Evolutionary conservation across 1,284 basidiomycete species (phyloP), one percentile per base, ranked within the genome.

Genomic region (Boletellus deceptivus): DNA sequence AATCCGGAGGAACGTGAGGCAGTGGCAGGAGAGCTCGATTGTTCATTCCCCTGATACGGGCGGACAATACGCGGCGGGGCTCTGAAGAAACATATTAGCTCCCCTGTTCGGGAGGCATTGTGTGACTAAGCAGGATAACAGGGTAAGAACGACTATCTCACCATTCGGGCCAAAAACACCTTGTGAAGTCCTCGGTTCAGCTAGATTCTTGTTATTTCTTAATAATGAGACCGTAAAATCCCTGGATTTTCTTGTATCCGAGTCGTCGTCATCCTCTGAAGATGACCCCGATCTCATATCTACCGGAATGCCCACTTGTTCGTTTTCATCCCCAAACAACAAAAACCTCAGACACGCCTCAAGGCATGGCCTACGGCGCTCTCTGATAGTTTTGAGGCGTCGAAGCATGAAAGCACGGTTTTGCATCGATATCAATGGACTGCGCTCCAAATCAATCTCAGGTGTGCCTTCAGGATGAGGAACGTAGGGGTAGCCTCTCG

Each of bases 101-200:
- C 84, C 43, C 91, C 91, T 93, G 49, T 38, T 5, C 37, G 16
- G 50, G 25, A 14, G 11, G 14, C 36, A 31, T 41, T 49, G 25
- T 27, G 43, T 58, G 22, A 44, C 24, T 14, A 5, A 13, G n/a
- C 18, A 38, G 37, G 36, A 25, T 14, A 27, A 22, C 0, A n/a
- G 1, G 13, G 4, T 5, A 4, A 25, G 35, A 41, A 27, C 25
- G 11, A 37, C 14, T 5, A 42, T 56, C 71, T 47, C 52, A 91
- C 92, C 93, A 58, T 91, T 91, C 0, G 90, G 89, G 0, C 92
- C 89, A 71, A 95, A 96, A 1, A 84, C 77, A 3, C 88, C 91
- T 61, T 91, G 89, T 1, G 86, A 89, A 2, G 88, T 86, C 52
- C 88, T 75, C 0, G 90, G 89, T 60, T 91, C 88, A 0, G 86